Evolutionary conservation across 129 eudicot species (phyloP).

Genomic region (Apium graveolens): DNA sequence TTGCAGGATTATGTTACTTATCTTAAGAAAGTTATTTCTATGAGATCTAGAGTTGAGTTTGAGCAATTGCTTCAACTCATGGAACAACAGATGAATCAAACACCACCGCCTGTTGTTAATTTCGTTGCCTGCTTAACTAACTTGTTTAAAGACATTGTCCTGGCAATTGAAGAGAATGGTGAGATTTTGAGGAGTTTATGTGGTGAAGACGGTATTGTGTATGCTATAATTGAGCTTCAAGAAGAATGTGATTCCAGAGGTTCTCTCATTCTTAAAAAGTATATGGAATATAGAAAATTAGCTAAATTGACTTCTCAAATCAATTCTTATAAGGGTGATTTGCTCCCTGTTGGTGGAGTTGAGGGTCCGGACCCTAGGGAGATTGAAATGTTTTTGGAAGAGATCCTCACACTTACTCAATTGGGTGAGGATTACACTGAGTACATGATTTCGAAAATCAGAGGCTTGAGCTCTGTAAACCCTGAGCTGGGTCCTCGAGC

Average conservation of each 20-base stretch:
- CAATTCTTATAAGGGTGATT: slow-evolving; percentile 59
- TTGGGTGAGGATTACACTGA: slow-evolving; percentile 87
- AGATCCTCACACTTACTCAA: slow-evolving; percentile 68
- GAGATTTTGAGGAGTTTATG: slow-evolving; percentile 67
- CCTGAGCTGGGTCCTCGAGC: slow-evolving; percentile 81
- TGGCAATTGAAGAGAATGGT: slow-evolving; percentile 70
- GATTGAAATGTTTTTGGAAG: slow-evolving; percentile 69
- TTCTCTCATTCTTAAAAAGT: slow-evolving; percentile 56
- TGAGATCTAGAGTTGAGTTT: slow-evolving; percentile 60
- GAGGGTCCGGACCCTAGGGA: slow-evolving; percentile 96
- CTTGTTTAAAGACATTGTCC: slow-evolving; percentile 70
- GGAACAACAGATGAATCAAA: slow-evolving; percentile 24
- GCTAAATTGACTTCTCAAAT: slow-evolving; percentile 66
- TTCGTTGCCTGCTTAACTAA: slow-evolving; percentile 76
- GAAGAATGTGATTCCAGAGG: slow-evolving; percentile 92
- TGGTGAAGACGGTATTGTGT: slow-evolving; percentile 86
- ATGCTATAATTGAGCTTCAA: slow-evolving; percentile 80
- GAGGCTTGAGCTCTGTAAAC: slow-evolving; percentile 55
- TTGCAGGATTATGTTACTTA: slow-evolving; percentile 65
- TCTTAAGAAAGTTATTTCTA: slow-evolving; percentile 56
- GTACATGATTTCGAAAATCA: slow-evolving; percentile 77
- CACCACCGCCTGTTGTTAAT: slow-evolving; percentile 26
- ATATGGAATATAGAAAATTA: slow-evolving; percentile 69
- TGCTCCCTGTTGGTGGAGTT: slow-evolving; percentile 49
- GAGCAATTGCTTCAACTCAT: slow-evolving; percentile 63